Evolutionary conservation across 73 alveolate genomes (phyloP).

Genomic region (Symbiodinium pilosum): DNA sequence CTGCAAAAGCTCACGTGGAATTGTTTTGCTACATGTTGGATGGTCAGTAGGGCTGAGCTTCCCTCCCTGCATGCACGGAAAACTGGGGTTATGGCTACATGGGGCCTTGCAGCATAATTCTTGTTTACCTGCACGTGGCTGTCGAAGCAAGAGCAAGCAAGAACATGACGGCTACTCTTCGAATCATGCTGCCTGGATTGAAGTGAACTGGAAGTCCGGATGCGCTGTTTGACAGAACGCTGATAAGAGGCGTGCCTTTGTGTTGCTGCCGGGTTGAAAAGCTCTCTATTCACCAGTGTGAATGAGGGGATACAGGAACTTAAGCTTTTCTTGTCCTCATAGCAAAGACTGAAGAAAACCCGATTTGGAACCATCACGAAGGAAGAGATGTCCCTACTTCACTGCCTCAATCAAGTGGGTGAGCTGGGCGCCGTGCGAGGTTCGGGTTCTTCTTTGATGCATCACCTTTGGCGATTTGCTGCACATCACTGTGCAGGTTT

Average conservation of each 20-base stretch:
- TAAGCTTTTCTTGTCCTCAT: no score
- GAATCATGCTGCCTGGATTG: conserved; percentile 22
- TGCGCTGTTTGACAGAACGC: not conserved
- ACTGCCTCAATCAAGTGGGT: no score
- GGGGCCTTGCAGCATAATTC: conserved; percentile 80
- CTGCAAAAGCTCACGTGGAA: not conserved
- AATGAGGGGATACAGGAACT: no score
- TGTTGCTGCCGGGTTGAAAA: not conserved
- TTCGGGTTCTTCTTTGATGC: conserved; percentile 55
- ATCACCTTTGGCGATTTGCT: not conserved
- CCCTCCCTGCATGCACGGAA: not conserved
- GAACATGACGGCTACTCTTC: no score
- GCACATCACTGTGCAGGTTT: not conserved
- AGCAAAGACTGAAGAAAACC: no score
- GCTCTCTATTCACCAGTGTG: no score
- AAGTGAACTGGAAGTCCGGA: conserved; percentile 58
- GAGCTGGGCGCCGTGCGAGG: conserved; percentile 9
- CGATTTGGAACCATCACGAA: no score
- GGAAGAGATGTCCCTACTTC: no score
- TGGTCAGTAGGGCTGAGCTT: no score
- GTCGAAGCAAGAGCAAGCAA: no score
- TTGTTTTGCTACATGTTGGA: no score
- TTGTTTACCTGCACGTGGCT: conserved; percentile 54
- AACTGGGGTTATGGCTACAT: not conserved
- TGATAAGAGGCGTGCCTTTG: conserved; percentile 22